Evolutionary conservation across 1,139 yeast genomes (phyloP).

Genomic region (Suhomyces bolitotheri): DNA sequence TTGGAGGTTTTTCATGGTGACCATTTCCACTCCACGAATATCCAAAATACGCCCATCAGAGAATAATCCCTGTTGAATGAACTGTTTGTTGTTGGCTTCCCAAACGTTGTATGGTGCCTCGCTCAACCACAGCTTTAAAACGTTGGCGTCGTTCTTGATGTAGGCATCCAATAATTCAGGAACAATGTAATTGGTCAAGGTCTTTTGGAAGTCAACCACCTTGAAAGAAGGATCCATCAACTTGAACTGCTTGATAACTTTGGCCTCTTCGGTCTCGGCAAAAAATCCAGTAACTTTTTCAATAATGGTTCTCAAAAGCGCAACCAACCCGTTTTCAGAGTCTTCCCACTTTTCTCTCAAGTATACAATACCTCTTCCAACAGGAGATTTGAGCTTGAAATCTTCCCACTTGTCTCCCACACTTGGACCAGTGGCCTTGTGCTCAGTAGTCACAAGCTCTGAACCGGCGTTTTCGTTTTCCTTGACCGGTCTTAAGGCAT

Average conservation of each 20-base stretch:
- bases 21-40: slow-evolving; percentile 92
- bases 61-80: slow-evolving; percentile 86
- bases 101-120: slow-evolving; percentile 97
- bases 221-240: slow-evolving; percentile 89
- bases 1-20: slow-evolving; percentile 82
- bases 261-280: slow-evolving; percentile 95
- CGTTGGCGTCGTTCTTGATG: slow-evolving; percentile 84
- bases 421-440: slow-evolving; percentile 71
- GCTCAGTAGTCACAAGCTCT: slow-evolving; percentile 78
- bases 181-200: slow-evolving; percentile 86
- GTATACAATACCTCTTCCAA: slow-evolving; percentile 66
- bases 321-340: slow-evolving; percentile 88
- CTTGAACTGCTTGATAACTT: slow-evolving; percentile 81
- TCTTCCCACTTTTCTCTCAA: slow-evolving; percentile 85
- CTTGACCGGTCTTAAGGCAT: slow-evolving; percentile 61
- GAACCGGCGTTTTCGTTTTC: slow-evolving; percentile 87
- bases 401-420: slow-evolving; percentile 67
- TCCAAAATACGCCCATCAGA: slow-evolving; percentile 92
- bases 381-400: slow-evolving; percentile 64
- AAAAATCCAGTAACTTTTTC: slow-evolving; percentile 85
- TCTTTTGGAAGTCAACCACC: slow-evolving; percentile 75
- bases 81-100: slow-evolving; percentile 90
- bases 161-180: slow-evolving; percentile 97
- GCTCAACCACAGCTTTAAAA: slow-evolving; percentile 86
- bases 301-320: slow-evolving; percentile 74